Evolutionary conservation across 2,329 filamentous ascomycete genomes (phyloP).

Genomic region (Ceratocystis huliohia): DNA sequence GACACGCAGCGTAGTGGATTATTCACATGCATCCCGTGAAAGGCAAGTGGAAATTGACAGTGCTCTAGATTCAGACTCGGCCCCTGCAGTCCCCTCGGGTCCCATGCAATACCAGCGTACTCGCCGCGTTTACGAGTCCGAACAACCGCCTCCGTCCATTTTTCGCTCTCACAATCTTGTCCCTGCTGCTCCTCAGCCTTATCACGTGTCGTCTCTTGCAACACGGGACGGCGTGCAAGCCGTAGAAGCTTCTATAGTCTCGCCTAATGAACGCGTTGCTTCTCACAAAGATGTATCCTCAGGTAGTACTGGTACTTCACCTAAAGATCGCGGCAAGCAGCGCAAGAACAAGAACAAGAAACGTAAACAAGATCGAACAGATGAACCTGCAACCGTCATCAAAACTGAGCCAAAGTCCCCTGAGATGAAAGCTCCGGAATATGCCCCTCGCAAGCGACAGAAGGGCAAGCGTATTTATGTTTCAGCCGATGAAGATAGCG

Average conservation of each 20-base stretch:
- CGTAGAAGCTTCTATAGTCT: conserved; percentile 14
- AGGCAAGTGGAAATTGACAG: conserved; percentile 18
- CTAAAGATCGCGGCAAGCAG: conserved; percentile 22
- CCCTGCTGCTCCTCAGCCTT: conserved; percentile 62
- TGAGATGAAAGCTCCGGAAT: conserved; percentile 41
- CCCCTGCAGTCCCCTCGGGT: not conserved
- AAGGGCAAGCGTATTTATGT: conserved; percentile 27
- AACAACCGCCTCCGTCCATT: conserved; percentile 41
- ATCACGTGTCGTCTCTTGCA: conserved; percentile 50
- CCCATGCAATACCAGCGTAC: conserved; percentile 13
- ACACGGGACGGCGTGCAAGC: conserved; percentile 4
- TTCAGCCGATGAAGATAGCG: conserved; percentile 1
- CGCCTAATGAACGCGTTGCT: conserved; percentile 25
- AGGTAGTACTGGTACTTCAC: conserved; percentile 14
- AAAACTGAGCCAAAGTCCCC: conserved; percentile 54
- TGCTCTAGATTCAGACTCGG: conserved; percentile 8
- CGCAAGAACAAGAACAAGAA: conserved; percentile 41
- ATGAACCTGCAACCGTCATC: conserved; percentile 40
- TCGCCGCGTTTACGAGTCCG: conserved; percentile 14
- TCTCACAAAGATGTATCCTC: conserved; percentile 9
- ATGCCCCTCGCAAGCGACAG: conserved; percentile 45
- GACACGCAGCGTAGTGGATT: conserved; percentile 1
- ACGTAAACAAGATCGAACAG: conserved; percentile 33
- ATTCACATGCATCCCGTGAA: conserved; percentile 3
- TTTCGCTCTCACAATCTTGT: conserved; percentile 62